Evolutionary conservation across 1,284 basidiomycete species (phyloP).

Genomic region (Heterobasidion annosum): DNA sequence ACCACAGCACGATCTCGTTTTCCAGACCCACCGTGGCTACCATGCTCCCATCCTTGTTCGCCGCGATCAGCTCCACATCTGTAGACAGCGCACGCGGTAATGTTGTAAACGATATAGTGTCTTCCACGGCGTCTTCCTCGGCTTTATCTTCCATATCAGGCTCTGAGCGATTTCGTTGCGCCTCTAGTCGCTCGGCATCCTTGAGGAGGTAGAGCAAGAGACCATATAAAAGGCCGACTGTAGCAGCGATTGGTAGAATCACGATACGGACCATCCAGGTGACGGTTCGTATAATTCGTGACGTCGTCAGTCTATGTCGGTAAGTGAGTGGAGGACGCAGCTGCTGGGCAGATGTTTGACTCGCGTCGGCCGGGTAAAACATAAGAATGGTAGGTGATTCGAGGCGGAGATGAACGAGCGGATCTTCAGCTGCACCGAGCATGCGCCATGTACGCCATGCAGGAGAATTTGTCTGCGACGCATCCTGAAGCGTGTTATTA

Average conservation of each 20-base stretch:
- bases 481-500: conserved; percentile 13
- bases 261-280: conserved; percentile 78
- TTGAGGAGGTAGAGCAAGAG: conserved; percentile 87
- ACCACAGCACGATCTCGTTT: conserved; percentile 72
- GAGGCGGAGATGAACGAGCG: conserved; percentile 72
- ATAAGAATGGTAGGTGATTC: conserved; percentile 75
- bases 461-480: conserved; percentile 26
- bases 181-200: conserved; percentile 85
- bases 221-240: conserved; percentile 68
- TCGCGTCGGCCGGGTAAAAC: conserved; percentile 31
- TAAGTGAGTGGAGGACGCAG: conserved; percentile 17
- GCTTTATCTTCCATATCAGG: conserved; percentile 20
- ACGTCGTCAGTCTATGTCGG: conserved; percentile 32
- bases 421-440: conserved; percentile 66
- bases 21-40: conserved; percentile 69
- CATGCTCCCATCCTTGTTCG: conserved; percentile 54
- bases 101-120: conserved; percentile 51
- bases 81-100: conserved; percentile 70
- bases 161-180: conserved; percentile 60
- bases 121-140: conserved; percentile 31
- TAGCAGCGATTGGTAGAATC: conserved; percentile 76
- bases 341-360: conserved; percentile 7
- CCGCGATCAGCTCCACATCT: conserved; percentile 76
- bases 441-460: conserved; percentile 73
- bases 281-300: conserved; percentile 45